phyloP scores from a whole-genome alignment of 495 filamentous ascomycete genomes.

The Cercophora samala region DNA sequence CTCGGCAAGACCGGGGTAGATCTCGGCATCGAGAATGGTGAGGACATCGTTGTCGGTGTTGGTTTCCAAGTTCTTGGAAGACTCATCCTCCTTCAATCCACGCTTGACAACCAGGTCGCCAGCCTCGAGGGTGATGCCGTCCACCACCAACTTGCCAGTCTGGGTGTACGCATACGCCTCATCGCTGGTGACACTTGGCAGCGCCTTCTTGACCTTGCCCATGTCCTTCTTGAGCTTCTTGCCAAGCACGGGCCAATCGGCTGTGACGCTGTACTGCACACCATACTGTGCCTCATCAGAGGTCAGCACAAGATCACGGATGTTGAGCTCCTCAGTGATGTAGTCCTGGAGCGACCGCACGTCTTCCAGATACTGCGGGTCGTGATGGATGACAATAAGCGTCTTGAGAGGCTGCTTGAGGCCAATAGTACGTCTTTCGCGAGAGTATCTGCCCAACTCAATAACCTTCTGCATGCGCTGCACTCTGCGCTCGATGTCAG shows the following conservation, averaged over 20 bases:
- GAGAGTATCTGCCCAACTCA: constrained; percentile 77
- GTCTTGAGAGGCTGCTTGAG: constrained; percentile 89
- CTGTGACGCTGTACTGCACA: constrained; percentile 81
- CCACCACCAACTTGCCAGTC: constrained; percentile 69
- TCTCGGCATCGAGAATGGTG: constrained; percentile 41
- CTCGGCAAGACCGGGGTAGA: constrained; percentile 42
- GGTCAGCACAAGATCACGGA: constrained; percentile 78
- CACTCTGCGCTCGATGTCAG: constrained; percentile 79
- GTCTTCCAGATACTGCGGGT: constrained; percentile 80
- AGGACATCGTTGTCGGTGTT: constrained; percentile 67
- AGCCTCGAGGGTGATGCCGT: constrained; percentile 74
- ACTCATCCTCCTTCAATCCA: constrained; percentile 64
- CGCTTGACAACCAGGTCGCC: constrained; percentile 84
- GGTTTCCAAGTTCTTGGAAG: constrained; percentile 69
- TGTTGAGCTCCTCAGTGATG: constrained; percentile 86
- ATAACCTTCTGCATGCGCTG: constrained; percentile 93
- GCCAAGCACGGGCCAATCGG: constrained; percentile 90
- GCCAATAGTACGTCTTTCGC: constrained; percentile 79
- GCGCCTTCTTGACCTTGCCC: constrained; percentile 82
- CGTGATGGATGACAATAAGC: constrained; percentile 85
- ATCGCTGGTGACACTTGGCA: constrained; percentile 73
- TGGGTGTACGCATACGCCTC: constrained; percentile 72
- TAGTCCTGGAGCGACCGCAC: constrained; percentile 78
- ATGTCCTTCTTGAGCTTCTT: constrained; percentile 97
- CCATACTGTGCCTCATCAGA: constrained; percentile 86